phyloP scores from a whole-genome alignment of 345 rosid species.

The Firmiana major region DNA sequence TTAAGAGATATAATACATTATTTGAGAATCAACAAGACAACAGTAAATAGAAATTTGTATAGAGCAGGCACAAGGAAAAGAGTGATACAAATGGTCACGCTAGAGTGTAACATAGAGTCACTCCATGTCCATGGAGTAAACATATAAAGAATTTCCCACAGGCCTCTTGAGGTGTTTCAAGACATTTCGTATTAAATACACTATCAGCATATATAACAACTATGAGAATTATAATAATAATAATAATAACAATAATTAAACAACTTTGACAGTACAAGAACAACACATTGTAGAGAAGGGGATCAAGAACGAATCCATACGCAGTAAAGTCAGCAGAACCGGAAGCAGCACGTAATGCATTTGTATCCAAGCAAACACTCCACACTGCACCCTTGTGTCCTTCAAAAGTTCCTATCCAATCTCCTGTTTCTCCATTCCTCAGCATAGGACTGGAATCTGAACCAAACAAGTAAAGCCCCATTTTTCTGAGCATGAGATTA shows the following conservation, averaged over 20 bases:
- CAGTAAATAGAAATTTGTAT: background rate
- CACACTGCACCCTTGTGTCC: conserved; percentile 99
- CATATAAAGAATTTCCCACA: background rate
- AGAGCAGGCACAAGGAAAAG: background rate
- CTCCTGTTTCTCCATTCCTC: conserved; percentile 99
- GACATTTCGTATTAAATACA: background rate
- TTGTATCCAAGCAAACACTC: conserved; percentile 85
- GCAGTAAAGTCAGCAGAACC: conserved; percentile 95
- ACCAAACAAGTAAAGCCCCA: background rate
- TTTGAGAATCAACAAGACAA: background rate
- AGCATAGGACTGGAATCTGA: conserved; percentile 92
- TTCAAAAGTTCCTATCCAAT: conserved; percentile 96
- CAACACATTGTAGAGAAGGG: background rate
- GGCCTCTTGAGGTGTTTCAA: background rate
- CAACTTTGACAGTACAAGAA: background rate
- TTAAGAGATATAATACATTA: too few species aligned
- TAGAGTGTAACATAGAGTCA: background rate
- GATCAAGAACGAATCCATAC: conserved; percentile 33
- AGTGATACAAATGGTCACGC: background rate
- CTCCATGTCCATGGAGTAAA: background rate
- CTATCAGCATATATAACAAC: background rate
- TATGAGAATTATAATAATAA: background rate
- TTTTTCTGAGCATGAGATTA: background rate
- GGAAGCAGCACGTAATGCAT: conserved; percentile 90
- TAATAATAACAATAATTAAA: background rate